phyloP scores from a whole-genome alignment of 2,329 filamentous ascomycete genomes.

The Annulohypoxylon truncatum region DNA sequence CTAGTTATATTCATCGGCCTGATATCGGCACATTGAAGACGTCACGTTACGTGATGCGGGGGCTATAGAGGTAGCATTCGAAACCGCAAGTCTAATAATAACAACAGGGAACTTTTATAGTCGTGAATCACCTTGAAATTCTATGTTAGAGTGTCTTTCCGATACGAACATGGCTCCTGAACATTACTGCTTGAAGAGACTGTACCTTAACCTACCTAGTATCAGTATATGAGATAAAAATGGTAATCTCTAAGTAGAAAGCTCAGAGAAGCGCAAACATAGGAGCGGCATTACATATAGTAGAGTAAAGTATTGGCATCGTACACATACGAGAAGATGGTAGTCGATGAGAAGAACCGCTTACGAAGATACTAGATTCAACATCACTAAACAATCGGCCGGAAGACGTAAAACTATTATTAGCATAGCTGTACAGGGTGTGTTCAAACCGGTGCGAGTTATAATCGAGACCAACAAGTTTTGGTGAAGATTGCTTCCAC shows the following conservation, averaged over 20 bases:
- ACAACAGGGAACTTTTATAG: background rate
- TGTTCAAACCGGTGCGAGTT: too few relatives aligned
- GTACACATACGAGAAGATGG: background rate
- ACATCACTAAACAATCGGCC: background rate
- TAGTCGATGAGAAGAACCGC: background rate
- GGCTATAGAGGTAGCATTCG: background rate
- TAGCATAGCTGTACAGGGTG: too few relatives aligned
- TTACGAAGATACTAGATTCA: background rate
- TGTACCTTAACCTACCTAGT: too few relatives aligned
- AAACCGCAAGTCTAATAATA: background rate
- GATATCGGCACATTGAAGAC: constrained; percentile 16
- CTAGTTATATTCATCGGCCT: constrained; percentile 19
- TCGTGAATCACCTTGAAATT: background rate
- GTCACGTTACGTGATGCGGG: constrained; percentile 12
- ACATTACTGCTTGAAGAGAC: background rate
- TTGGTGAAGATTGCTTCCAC: too few relatives aligned
- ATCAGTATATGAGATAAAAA: background rate
- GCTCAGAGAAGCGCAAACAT: background rate
- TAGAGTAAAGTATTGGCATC: background rate
- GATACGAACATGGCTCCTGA: too few relatives aligned
- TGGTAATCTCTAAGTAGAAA: background rate
- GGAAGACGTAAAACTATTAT: background rate
- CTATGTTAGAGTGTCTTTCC: background rate
- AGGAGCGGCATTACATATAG: background rate
- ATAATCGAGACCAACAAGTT: background rate